phyloP scores from a whole-genome alignment of 2,329 filamentous ascomycete genomes.

The Diplodia scrobiculata region DNA sequence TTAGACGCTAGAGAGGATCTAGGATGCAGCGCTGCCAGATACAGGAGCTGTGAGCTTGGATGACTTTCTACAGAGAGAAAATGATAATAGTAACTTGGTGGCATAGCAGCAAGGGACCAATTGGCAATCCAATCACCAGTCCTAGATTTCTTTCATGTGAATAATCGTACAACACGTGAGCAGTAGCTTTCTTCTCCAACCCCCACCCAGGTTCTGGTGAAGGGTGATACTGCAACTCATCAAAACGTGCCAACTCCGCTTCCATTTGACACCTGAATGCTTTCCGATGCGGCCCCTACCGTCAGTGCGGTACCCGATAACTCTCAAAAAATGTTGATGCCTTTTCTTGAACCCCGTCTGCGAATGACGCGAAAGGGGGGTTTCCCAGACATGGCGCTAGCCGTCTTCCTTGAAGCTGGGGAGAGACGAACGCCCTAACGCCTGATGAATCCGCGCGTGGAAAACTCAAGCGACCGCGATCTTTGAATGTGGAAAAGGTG shows the following conservation, averaged over 20 bases:
- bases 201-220: not conserved
- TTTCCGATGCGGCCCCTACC: not conserved
- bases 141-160: not conserved
- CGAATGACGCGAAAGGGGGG: not conserved
- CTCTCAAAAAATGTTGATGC: not conserved
- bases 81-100: not conserved
- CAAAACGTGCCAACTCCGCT: not conserved
- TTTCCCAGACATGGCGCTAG: not conserved
- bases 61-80: not conserved
- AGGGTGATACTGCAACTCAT: not conserved
- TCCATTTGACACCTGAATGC: conserved; percentile 7
- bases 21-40: too few species aligned
- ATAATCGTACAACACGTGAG: conserved; percentile 12
- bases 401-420: not conserved
- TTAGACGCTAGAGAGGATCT: too few species aligned
- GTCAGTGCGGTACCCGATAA: not conserved
- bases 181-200: not conserved
- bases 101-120: not conserved
- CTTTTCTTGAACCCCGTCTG: not conserved
- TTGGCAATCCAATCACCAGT: not conserved
- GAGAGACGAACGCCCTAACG: conserved; percentile 12
- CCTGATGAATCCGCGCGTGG: conserved; percentile 6
- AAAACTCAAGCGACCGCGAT: not conserved
- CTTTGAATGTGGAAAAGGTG: conserved; percentile 2
- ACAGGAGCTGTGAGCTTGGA: too few species aligned